Evolutionary conservation across 768 basidiomycete genomes (phyloP), one percentile per base, ranked within the genome.

Genomic region (Trametes coccinea): DNA sequence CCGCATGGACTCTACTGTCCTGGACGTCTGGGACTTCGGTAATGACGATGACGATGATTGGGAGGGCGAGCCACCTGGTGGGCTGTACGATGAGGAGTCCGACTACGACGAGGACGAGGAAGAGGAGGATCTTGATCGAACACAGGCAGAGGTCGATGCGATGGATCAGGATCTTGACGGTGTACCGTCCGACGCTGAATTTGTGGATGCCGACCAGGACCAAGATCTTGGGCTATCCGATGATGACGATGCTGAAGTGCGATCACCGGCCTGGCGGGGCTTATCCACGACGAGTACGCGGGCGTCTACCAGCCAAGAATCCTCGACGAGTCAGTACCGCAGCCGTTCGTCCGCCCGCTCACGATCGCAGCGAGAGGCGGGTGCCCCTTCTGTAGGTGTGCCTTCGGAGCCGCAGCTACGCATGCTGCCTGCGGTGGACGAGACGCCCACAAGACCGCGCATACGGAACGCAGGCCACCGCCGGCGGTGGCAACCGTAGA

Each of bases 11-110:
- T 74, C 83, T 5, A 93, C 92, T 4, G 87, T 90, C 59, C 77
- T 94, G 56, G 92, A 94, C 69, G 92, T 94, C 29, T 94, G 92
- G 92, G 91, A 94, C 78, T 94, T 93, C 71, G 92, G 89, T 14
- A 80, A 78, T 52, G 89, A 87, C 58, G 70, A 71, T 41, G 89
- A 88, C 60, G 88, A 89, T n/a, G 89, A 86, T 53, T 92, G 92
- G 90, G 77, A 89, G 48, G 90, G 90, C 10, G 91, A 92, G 70
- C 88, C 89, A 0, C 82, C 87, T 11, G 83, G 83, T 43, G 88
- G 89, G 11, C 75, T 90, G 48, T 91, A 92, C 68, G 91, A 92
- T 67, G 89, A 85, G 46, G 80, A 80, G 59, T 78, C 84, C 43
- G 84, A 82, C 60, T 84, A 82, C 47, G 82, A 82, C 53, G 22